phyloP scores from a whole-genome alignment of 2,329 filamentous ascomycete genomes.

The Neofusicoccum kwambonambiense region DNA sequence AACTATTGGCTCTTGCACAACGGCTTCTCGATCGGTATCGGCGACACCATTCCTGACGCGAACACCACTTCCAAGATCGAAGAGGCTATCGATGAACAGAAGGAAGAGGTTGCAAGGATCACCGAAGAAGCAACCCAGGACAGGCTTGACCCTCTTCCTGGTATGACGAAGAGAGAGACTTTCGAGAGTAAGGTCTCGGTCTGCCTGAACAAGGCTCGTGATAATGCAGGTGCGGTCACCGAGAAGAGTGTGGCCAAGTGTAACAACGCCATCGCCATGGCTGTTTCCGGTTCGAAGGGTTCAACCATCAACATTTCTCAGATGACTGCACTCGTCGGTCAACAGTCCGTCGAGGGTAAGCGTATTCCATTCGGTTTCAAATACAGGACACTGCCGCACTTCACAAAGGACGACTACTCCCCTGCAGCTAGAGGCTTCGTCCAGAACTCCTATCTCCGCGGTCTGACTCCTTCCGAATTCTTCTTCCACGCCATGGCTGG shows the following conservation, averaged over 20 bases:
- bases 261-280: conserved; percentile 97
- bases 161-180: conserved; percentile 98
- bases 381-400: conserved; percentile 93
- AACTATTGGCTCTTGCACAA: conserved; percentile 97
- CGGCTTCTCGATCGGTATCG: conserved; percentile 96
- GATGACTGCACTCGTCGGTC: conserved; percentile 96
- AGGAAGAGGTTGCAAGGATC: conserved; percentile 73
- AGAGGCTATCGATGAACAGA: conserved; percentile 75
- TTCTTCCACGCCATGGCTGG: conserved; percentile 99
- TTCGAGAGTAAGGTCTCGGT: conserved; percentile 97
- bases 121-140: conserved; percentile 80
- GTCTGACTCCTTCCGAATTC: conserved; percentile 92
- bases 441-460: conserved; percentile 96
- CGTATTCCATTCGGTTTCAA: conserved; percentile 99
- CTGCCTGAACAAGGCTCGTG: conserved; percentile 91
- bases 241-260: conserved; percentile 90
- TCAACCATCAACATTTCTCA: conserved; percentile 99
- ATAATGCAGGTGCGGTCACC: conserved; percentile 89
- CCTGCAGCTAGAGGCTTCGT: conserved; percentile 96
- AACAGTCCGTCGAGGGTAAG: conserved; percentile 97
- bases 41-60: conserved; percentile 92
- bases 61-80: conserved; percentile 82
- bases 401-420: conserved; percentile 99
- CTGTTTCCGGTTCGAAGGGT: conserved; percentile 94
- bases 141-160: conserved; percentile 84